Percentiles rank a stretch among this genome's conserved stretches.
Conservation (phyloP, 2,329 filamentous ascomycete genomes). For the Scedosporium minutisporum region DNA sequence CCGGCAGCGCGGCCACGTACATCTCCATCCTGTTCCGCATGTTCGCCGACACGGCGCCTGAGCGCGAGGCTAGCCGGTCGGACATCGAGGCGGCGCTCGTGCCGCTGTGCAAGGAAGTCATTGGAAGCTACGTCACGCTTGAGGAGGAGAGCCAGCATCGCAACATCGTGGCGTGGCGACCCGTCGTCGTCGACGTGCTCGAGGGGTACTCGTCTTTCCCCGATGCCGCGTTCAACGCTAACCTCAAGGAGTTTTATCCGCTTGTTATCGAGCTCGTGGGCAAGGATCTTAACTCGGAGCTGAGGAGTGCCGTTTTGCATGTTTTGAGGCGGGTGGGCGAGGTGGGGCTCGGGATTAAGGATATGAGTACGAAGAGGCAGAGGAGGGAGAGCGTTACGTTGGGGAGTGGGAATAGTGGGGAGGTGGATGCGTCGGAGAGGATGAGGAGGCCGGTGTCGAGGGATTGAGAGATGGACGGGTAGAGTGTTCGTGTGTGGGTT, state of each 20-base stretch:
- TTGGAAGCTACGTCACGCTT: slow-evolving; percentile 71
- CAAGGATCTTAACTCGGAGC: slow-evolving; percentile 71
- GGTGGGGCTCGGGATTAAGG: slow-evolving; percentile 50
- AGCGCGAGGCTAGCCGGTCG: slow-evolving; percentile 66
- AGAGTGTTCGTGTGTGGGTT: no score
- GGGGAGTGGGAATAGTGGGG: slow-evolving; percentile 13
- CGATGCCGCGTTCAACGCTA: slow-evolving; percentile 64
- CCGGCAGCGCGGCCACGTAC: slow-evolving; percentile 85
- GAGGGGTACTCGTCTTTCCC: slow-evolving; percentile 87
- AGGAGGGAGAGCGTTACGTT: slow-evolving; percentile 33
- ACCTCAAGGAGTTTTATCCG: slow-evolving; percentile 79
- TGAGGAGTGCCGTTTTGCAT: slow-evolving; percentile 67
- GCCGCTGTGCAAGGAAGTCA: slow-evolving; percentile 90
- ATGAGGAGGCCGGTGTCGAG: slow-evolving; percentile 10
- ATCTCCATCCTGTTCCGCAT: slow-evolving; percentile 93
- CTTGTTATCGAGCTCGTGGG: slow-evolving; percentile 72
- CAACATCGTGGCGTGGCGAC: slow-evolving; percentile 94
- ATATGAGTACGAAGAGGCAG: slow-evolving; percentile 27
- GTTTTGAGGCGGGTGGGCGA: slow-evolving; percentile 79
- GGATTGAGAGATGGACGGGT: background rate
- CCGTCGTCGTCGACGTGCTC: slow-evolving; percentile 92
- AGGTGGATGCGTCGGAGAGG: slow-evolving; percentile 21
- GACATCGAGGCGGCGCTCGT: slow-evolving; percentile 89
- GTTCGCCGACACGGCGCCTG: slow-evolving; percentile 83
- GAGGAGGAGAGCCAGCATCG: slow-evolving; percentile 95